Evolutionary conservation across 2,329 filamentous ascomycete genomes (phyloP).

Genomic region (Hypoxylon sp.): DNA sequence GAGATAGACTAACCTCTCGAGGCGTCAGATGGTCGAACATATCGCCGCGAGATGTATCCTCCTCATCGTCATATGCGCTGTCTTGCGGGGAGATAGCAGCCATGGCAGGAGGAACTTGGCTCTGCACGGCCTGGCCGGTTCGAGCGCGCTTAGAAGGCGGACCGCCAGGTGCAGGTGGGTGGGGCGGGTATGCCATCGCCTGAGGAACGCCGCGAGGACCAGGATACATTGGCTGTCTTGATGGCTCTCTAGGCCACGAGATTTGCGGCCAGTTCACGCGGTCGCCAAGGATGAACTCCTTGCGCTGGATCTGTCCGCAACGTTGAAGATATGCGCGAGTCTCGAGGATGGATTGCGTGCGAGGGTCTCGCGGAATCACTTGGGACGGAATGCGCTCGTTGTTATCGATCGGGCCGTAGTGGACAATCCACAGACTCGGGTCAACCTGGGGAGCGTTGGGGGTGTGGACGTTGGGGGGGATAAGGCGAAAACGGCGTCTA

Average conservation of each 20-base stretch:
- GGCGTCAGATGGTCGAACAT: slow-evolving; percentile 89
- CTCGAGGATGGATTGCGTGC: slow-evolving; percentile 66
- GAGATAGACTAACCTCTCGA: slow-evolving; percentile 83
- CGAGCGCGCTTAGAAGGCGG: slow-evolving; percentile 64
- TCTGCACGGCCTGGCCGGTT: slow-evolving; percentile 53
- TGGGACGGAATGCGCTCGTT: slow-evolving; percentile 75
- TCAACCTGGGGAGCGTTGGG: slow-evolving; percentile 76
- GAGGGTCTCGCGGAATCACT: slow-evolving; percentile 69
- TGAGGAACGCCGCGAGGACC: slow-evolving; percentile 62
- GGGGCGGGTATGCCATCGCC: slow-evolving; percentile 68
- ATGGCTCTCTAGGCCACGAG: slow-evolving; percentile 67
- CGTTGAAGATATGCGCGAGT: slow-evolving; percentile 71
- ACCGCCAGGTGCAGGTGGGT: slow-evolving; percentile 52
- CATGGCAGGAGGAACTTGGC: slow-evolving; percentile 48
- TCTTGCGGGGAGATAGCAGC: slow-evolving; percentile 53
- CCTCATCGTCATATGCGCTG: slow-evolving; percentile 78
- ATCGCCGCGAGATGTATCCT: slow-evolving; percentile 87
- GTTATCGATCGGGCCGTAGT: slow-evolving; percentile 82
- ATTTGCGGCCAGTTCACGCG: slow-evolving; percentile 90
- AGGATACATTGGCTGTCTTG: slow-evolving; percentile 60
- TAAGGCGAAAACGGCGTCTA: slow-evolving; percentile 84
- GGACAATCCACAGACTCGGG: slow-evolving; percentile 86
- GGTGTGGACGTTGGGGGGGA: slow-evolving; percentile 73
- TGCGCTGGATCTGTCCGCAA: slow-evolving; percentile 83
- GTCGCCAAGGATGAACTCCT: slow-evolving; percentile 95